Evolutionary conservation across 768 basidiomycete genomes (phyloP), one percentile per base, ranked within the genome.

Genomic region (Crassisporium funariophilum): DNA sequence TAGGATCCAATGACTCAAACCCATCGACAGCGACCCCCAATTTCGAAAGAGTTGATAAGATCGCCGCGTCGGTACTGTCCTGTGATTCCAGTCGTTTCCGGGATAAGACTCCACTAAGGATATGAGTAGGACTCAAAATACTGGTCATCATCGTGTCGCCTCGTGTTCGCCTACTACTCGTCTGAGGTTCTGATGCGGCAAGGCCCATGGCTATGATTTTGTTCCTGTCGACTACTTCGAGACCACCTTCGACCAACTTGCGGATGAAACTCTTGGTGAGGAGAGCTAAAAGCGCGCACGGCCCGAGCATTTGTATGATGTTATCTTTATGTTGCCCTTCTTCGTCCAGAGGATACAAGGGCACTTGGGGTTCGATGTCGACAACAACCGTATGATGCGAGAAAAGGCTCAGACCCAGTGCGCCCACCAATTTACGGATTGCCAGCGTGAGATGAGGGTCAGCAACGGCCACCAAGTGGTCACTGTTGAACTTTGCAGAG

Each of bases 71-170:
- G 35, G 58, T n/a, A 35, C 46, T 45, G 42, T 52, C 46, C 23
- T 39, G 35, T 23, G 42, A 36, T 11, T 41, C 50, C 39, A 56
- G 52, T 34, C 55, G 55, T 31, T 64, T 61, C 41, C 57, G 59
- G 11, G 62, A 50, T n/a, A 70, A 54, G 38, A 75, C 58, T 34
- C 74, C 71, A 34, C 72, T 74, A 49, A 79, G 63, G 31, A 74
- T 51, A 17, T 46, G 56, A 40, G 40, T 54, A 39, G 35, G 45
- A 17, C 46, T 49, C 52, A 41, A 24, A 41, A 36, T 41, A 52
- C 43, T 15, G 12, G 41, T 15, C 5, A 41, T 39, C 31, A 23
- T 19, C 19, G 12, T 22, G 25, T 52, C 46, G 36, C 53, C 46
- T 35, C 56, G 25, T 39, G 48, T 39, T 49, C 56, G 54, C 50